phyloP scores from a whole-genome alignment of 2,329 filamentous ascomycete species.

The Aspergillus texensis region DNA sequence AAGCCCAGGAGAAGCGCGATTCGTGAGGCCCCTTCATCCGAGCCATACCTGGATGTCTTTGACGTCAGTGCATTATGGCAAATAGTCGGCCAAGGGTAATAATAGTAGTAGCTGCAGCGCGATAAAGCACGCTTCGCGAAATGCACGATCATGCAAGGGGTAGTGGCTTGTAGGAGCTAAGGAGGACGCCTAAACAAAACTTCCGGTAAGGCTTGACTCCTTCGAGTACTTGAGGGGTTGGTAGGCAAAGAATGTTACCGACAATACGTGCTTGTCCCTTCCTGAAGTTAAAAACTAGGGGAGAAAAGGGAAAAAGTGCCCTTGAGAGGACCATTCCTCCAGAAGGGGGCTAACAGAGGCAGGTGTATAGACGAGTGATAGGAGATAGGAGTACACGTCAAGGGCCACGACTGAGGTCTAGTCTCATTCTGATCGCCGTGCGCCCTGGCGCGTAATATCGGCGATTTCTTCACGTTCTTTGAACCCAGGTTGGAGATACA shows the following conservation, averaged over 20 bases:
- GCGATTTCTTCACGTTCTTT: conserved; percentile 48
- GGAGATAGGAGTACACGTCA: conserved; percentile 27
- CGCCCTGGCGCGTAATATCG: conserved; percentile 54
- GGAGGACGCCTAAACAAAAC: conserved; percentile 25
- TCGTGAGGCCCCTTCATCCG: conserved; percentile 34
- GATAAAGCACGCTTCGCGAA: conserved; percentile 35
- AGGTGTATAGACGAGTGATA: conserved; percentile 24
- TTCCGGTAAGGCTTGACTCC: conserved; percentile 21
- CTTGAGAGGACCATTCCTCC: not conserved
- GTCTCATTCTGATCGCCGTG: conserved; percentile 49
- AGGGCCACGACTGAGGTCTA: conserved; percentile 35
- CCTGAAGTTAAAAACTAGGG: not conserved
- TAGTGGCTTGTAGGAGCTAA: conserved; percentile 24
- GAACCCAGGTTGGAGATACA: conserved; percentile 53
- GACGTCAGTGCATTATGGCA: conserved; percentile 41
- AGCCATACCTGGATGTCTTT: conserved; percentile 45
- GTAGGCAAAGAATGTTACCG: conserved; percentile 15
- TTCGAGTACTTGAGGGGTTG: conserved; percentile 22
- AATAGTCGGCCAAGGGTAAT: conserved; percentile 28
- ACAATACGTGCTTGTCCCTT: not conserved
- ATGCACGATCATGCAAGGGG: conserved; percentile 39
- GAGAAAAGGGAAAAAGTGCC: not conserved
- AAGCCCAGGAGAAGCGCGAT: conserved; percentile 35
- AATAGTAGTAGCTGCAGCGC: conserved; percentile 23
- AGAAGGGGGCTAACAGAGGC: conserved; percentile 6